These are phyloP conservation scores for Paecilomyces niveus DNA, from an alignment of 2,329 filamentous ascomycete genomes.

Conservation along the genomic window DNA sequence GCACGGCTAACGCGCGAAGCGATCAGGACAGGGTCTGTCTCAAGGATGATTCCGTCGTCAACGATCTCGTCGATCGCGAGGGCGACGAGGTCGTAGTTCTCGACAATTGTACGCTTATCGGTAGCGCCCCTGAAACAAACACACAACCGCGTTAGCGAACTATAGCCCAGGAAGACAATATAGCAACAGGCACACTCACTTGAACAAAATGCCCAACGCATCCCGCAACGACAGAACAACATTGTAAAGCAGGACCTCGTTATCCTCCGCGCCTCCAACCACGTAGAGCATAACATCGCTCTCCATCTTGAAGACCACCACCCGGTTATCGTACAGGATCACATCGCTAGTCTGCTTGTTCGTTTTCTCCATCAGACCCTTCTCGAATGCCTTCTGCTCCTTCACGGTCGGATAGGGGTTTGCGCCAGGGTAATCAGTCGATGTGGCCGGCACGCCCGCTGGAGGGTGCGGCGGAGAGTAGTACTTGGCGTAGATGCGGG, in stretches of 20 bases:
- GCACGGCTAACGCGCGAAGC: constrained; percentile 88
- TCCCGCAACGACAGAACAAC: constrained; percentile 87
- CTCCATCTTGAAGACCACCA: constrained; percentile 97
- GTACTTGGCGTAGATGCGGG: constrained; percentile 91
- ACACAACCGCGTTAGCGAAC: constrained; percentile 9
- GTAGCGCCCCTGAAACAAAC: constrained; percentile 66
- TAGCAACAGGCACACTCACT: constrained; percentile 49
- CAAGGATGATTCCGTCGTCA: constrained; percentile 91
- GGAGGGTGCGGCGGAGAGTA: constrained; percentile 66
- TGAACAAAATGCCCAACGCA: constrained; percentile 82
- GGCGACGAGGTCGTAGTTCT: constrained; percentile 96
- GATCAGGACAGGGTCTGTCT: constrained; percentile 93
- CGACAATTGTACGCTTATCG: constrained; percentile 94
- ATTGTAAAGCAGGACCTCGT: constrained; percentile 94
- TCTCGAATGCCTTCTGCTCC: constrained; percentile 94
- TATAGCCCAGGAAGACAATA: neutral
- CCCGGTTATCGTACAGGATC: constrained; percentile 92
- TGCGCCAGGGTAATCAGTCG: constrained; percentile 53
- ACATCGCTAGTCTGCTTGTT: constrained; percentile 93
- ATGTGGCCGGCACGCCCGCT: constrained; percentile 50
- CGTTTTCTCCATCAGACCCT: constrained; percentile 91
- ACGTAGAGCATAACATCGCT: constrained; percentile 96
- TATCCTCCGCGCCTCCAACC: constrained; percentile 85
- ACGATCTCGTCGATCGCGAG: constrained; percentile 93
- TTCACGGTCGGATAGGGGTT: constrained; percentile 85